Base-by-base conservation (phyloP, 768 basidiomycete species). In the Pisolithus orientalis region DNA sequence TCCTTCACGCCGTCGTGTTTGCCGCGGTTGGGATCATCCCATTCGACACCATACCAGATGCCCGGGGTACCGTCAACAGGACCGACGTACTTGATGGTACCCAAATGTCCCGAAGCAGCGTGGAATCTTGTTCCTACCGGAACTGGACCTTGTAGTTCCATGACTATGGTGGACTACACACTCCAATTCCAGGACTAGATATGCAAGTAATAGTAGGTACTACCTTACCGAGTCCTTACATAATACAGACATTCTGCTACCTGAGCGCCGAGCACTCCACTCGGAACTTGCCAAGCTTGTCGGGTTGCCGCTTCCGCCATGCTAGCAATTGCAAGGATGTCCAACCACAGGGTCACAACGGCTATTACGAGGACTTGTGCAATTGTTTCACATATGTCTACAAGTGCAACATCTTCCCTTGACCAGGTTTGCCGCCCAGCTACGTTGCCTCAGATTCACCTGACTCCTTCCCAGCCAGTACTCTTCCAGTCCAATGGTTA, bases 21-120 rank as follows among this genome's bases (percentile, higher is more conserved):
- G 27, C 95, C 95, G 52, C 93, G 80, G 7, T 65, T 54, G 17
- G 84, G 78, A 61, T 92, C 85, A 63, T 98, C 95, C 90, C 94
- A 98, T 70, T 98, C 95, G 44, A 97, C 80, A n/a, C 95, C 95
- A n/a, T 94, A 75, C 94, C 94, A 98, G 11, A 68, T 59, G 4
- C 88, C 90, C 3, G 69, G 61, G 0, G 88, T 82, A 13, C 77
- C 77, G 16, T 80, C 71, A 17, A 94, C 82, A 1, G 65, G 56
- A 2, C 92, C 92, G 13, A 78, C 68, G 62, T 79, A 94, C 67
- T 70, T 80, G 56, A 95, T 68, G 4, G 89, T 91, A 2, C 87
- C 91, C 42, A 79, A 62, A 59, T 82, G 64, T 17, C 75, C 79
- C 49, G 74, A 69, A 39, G 59, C 52, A 50, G 78, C 66, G 57